These are phyloP conservation scores for Ambrosiella beaveri DNA, from an alignment of 2,329 filamentous ascomycete species.

Conservation along the genomic window DNA sequence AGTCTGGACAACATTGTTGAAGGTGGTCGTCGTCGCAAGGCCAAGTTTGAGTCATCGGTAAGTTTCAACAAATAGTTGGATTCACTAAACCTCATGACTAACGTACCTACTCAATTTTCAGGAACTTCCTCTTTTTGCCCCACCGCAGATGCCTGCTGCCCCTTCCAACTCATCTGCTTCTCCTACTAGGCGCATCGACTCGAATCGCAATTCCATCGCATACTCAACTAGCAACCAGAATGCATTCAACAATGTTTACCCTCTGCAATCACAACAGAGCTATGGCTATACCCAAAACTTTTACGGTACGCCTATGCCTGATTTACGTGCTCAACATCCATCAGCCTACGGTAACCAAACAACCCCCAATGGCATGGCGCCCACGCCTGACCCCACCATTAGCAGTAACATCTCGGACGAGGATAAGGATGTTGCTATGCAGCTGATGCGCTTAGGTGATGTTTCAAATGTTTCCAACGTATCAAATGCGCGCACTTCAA, in stretches of 20 bases:
- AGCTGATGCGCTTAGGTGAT: slow-evolving; percentile 89
- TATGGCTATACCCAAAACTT: slow-evolving; percentile 31
- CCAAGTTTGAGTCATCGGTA: slow-evolving; percentile 95
- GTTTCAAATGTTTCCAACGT: slow-evolving; percentile 56
- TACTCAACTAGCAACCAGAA: slow-evolving; percentile 63
- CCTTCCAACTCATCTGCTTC: slow-evolving; percentile 97
- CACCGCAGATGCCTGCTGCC: slow-evolving; percentile 79
- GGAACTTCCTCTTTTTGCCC: slow-evolving; percentile 91
- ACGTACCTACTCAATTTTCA: slow-evolving; percentile 23
- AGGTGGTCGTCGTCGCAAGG: slow-evolving; percentile 83
- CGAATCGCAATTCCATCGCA: slow-evolving; percentile 55
- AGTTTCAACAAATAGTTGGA: slow-evolving; percentile 24
- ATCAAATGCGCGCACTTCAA: slow-evolving; percentile 81
- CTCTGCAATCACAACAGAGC: slow-evolving; percentile 70
- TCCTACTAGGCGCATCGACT: slow-evolving; percentile 63
- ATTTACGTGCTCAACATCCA: slow-evolving; percentile 44
- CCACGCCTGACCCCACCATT: slow-evolving; percentile 92
- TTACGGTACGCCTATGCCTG: slow-evolving; percentile 30
- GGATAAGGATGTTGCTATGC: slow-evolving; percentile 79
- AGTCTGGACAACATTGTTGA: slow-evolving; percentile 97
- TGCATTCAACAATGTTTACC: slow-evolving; percentile 59
- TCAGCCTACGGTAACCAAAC: slow-evolving; percentile 19
- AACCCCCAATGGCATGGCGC: slow-evolving; percentile 39
- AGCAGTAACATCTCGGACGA: slow-evolving; percentile 95
- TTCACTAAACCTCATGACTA: neutral